These are phyloP conservation scores for Tricholomella constricta DNA, from an alignment of 768 basidiomycete species.

Conservation along the genomic window DNA sequence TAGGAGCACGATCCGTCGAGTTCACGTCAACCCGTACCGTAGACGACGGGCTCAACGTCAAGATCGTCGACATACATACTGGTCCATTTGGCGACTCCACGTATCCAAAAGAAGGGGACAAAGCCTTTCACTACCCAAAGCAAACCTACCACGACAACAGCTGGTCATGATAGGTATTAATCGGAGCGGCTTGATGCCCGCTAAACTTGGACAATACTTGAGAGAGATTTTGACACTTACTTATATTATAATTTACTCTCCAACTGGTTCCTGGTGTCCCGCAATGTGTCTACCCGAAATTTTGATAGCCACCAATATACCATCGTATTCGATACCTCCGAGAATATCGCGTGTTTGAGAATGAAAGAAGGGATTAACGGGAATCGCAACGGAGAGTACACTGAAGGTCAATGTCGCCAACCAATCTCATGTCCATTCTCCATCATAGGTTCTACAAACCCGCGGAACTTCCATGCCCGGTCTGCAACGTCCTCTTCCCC, in stretches of 20 bases:
- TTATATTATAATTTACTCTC: background rate
- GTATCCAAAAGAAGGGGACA: background rate
- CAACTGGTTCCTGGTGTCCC: too few species aligned
- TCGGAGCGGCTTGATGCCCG: background rate
- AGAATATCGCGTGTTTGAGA: too few species aligned
- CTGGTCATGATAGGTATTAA: background rate
- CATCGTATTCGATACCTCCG: too few species aligned
- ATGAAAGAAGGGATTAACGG: too few species aligned
- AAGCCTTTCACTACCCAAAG: background rate
- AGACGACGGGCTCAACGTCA: conserved; percentile 8
- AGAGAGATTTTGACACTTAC: too few species aligned
- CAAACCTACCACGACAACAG: conserved; percentile 1
- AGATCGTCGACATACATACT: conserved; percentile 4
- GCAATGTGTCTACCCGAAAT: background rate
- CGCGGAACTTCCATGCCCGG: conserved; percentile 56
- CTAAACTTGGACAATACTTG: too few species aligned
- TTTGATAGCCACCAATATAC: background rate
- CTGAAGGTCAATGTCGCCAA: conserved; percentile 49
- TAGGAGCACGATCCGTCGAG: background rate
- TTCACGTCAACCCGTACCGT: conserved; percentile 5
- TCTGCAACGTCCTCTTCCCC: background rate
- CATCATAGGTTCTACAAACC: conserved; percentile 71
- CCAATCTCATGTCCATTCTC: conserved; percentile 63
- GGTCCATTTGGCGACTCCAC: conserved; percentile 1
- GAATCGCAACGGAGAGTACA: too few species aligned